These are phyloP conservation scores for Pseudogymnoascus sp. DNA, from an alignment of 2,329 filamentous ascomycete species.

Conservation along the genomic window DNA sequence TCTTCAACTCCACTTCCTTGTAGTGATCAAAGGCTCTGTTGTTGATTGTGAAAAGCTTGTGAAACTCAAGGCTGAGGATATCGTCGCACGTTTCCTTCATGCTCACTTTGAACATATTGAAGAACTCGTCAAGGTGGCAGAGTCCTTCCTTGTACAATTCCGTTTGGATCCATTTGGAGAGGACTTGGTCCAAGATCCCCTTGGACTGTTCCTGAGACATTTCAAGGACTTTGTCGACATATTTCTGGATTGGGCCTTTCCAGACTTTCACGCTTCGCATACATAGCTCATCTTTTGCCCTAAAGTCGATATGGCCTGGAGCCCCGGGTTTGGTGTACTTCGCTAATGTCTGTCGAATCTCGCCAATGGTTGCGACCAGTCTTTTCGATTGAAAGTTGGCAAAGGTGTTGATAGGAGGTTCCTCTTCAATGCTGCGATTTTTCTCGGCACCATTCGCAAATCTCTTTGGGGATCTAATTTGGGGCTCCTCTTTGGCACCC, in stretches of 20 bases:
- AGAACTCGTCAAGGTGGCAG: no score
- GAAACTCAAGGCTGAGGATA: slow-evolving; percentile 45
- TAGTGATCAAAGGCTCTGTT: slow-evolving; percentile 40
- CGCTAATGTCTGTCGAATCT: slow-evolving; percentile 47
- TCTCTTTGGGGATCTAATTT: neutral
- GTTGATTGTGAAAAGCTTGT: slow-evolving; percentile 51
- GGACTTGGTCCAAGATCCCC: slow-evolving; percentile 36
- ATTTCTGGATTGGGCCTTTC: slow-evolving; percentile 42
- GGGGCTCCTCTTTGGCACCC: neutral
- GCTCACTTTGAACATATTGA: neutral
- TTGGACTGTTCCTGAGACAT: slow-evolving; percentile 37
- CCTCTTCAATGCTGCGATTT: no score
- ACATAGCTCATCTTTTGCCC: slow-evolving; percentile 52
- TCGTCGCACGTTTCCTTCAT: slow-evolving; percentile 31
- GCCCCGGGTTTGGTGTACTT: slow-evolving; percentile 48
- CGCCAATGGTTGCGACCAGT: slow-evolving; percentile 23
- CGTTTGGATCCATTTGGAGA: slow-evolving; percentile 40
- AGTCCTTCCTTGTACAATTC: slow-evolving; percentile 46
- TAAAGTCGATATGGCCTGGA: slow-evolving; percentile 49
- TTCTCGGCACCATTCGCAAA: neutral
- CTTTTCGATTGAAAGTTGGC: no score
- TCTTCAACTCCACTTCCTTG: slow-evolving; percentile 37
- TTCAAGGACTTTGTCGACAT: slow-evolving; percentile 37
- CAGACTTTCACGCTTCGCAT: slow-evolving; percentile 51
- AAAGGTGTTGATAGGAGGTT: no score